A percentile compares a stretch with the other conserved stretches of the same genome.
These are phyloP conservation scores for Macrolepiota albuminosa DNA, from an alignment of 768 basidiomycete genomes.

Conservation along the genomic window DNA sequence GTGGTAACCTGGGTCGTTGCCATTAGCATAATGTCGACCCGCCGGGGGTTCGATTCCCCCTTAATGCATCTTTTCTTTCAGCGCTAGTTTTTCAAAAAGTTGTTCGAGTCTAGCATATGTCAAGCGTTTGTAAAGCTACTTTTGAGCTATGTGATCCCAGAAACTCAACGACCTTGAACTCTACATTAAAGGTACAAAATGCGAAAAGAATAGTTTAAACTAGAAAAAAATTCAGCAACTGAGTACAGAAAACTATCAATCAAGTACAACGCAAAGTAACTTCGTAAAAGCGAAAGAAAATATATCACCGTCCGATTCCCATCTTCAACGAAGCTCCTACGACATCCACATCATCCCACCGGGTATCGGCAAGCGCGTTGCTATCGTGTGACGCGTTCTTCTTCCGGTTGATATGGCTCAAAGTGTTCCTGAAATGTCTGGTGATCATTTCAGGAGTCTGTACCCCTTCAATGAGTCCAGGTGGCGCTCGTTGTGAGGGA, in stretches of 20 bases:
- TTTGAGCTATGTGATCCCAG: no score
- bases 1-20: not conserved
- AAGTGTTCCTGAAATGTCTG: slow-evolving; percentile 89
- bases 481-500: slow-evolving; percentile 80
- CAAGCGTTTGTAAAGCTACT: no score
- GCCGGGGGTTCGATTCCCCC: slow-evolving; percentile 87
- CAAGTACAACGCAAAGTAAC: not conserved
- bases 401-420: slow-evolving; percentile 75
- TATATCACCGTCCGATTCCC: slow-evolving; percentile 58
- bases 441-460: slow-evolving; percentile 92
- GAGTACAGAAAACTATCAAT: slow-evolving; percentile 11
- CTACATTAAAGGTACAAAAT: not conserved
- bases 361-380: slow-evolving; percentile 34
- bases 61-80: slow-evolving; percentile 51
- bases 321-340: slow-evolving; percentile 88
- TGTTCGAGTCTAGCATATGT: no score
- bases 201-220: no score
- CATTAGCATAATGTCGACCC: slow-evolving; percentile 45
- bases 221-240: not conserved
- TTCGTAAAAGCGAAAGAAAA: not conserved
- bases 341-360: slow-evolving; percentile 88
- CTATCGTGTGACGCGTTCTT: slow-evolving; percentile 51
- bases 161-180: not conserved
- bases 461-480: slow-evolving; percentile 88
- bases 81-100: not conserved